Conservation (phyloP, 2,329 filamentous ascomycete genomes). For the Pestalotiopsis sp. region DNA sequence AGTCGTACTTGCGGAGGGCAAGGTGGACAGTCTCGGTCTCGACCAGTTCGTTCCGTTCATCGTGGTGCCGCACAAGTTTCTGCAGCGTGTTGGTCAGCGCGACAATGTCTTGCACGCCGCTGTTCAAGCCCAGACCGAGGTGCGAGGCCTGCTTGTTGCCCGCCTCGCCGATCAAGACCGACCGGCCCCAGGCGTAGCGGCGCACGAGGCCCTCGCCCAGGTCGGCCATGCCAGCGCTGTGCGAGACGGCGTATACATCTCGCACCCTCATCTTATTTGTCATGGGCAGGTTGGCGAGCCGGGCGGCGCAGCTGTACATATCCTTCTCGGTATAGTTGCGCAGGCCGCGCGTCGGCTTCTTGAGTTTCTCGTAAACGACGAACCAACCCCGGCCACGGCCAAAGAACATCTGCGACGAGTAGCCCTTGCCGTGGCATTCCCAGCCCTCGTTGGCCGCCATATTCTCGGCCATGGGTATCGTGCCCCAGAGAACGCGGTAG, state of each 20-base stretch:
- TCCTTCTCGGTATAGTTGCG: neutral
- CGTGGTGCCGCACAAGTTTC: neutral
- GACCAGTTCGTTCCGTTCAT: neutral
- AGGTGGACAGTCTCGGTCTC: neutral
- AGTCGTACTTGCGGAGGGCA: neutral
- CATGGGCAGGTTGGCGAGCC: neutral
- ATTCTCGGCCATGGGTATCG: neutral
- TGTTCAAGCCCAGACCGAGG: neutral
- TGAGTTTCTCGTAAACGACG: slow-evolving; percentile 5
- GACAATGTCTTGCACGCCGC: slow-evolving; percentile 2
- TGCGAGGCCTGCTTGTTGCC: neutral
- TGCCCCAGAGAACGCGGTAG: neutral
- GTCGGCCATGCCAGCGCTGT: neutral
- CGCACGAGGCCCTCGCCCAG: slow-evolving; percentile 1
- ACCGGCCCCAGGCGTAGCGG: neutral
- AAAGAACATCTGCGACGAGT: slow-evolving; percentile 8
- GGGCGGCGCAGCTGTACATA: neutral
- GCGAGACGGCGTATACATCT: neutral
- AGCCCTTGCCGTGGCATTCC: neutral
- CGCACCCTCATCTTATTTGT: neutral
- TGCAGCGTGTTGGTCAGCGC: neutral
- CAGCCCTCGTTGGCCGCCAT: neutral
- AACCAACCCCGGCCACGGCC: slow-evolving; percentile 5
- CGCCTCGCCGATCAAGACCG: neutral
- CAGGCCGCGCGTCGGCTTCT: neutral